Percentiles rank a stretch among this genome's conserved stretches.
phyloP scores from a whole-genome alignment of 768 basidiomycete species.

The Leucogyrophana mollusca region DNA sequence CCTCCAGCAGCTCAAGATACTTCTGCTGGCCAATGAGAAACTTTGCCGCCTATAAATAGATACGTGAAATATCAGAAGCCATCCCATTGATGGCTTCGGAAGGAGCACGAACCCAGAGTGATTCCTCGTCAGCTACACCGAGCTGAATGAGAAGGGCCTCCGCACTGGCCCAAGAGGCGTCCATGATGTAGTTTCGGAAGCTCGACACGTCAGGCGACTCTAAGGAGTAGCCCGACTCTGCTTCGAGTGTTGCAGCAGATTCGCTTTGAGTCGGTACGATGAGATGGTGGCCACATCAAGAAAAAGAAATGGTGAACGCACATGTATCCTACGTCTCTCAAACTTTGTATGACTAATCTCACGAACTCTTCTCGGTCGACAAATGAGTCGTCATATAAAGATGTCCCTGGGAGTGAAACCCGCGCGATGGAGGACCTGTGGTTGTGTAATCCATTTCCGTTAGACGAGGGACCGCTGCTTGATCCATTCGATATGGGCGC shows the following conservation, averaged over 20 bases:
- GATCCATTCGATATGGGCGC: slow-evolving; percentile 28
- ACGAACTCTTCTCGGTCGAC: slow-evolving; percentile 91
- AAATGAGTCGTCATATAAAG: slow-evolving; percentile 74
- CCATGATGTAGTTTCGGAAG: slow-evolving; percentile 78
- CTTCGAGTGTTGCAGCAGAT: slow-evolving; percentile 85
- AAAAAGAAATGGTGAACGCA: slow-evolving; percentile 31
- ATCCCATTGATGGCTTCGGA: background rate
- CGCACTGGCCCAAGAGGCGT: slow-evolving; percentile 79
- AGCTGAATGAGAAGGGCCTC: slow-evolving; percentile 66
- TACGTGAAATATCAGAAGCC: slow-evolving; percentile 7
- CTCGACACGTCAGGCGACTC: slow-evolving; percentile 75
- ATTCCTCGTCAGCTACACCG: slow-evolving; percentile 67
- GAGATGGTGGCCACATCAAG: slow-evolving; percentile 6
- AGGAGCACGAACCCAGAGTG: slow-evolving; percentile 56
- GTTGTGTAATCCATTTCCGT: slow-evolving; percentile 52
- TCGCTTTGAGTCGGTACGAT: slow-evolving; percentile 50
- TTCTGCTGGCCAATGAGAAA: slow-evolving; percentile 95
- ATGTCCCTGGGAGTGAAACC: slow-evolving; percentile 69
- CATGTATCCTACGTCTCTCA: slow-evolving; percentile 85
- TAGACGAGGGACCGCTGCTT: slow-evolving; percentile 36
- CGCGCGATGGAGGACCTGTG: slow-evolving; percentile 49
- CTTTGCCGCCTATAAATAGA: slow-evolving; percentile 59
- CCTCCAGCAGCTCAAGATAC: slow-evolving; percentile 90
- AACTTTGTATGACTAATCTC: slow-evolving; percentile 81
- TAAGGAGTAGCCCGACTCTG: slow-evolving; percentile 88